Conservation (phyloP, 2,329 filamentous ascomycete species). For the Fusarium cyanostomum region DNA sequence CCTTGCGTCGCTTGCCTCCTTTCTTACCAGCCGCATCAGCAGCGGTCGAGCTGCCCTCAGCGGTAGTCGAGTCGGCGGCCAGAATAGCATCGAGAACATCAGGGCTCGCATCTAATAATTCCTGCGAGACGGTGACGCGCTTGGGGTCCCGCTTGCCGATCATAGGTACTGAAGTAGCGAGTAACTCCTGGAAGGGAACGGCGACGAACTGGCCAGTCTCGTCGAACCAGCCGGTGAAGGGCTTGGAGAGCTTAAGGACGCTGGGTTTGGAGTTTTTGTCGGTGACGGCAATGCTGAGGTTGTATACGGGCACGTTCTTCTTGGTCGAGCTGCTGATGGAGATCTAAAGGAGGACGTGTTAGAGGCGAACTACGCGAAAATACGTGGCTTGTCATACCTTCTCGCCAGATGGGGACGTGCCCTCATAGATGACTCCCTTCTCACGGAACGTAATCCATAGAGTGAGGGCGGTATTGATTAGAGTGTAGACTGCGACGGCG, state of each 20-base stretch:
- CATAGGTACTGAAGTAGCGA: slow-evolving; percentile 72
- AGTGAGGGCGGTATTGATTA: slow-evolving; percentile 81
- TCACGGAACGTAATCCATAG: slow-evolving; percentile 89
- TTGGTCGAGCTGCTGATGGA: slow-evolving; percentile 75
- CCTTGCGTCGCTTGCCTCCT: slow-evolving; percentile 59
- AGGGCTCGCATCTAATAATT: slow-evolving; percentile 53
- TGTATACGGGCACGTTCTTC: slow-evolving; percentile 85
- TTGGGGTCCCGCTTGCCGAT: slow-evolving; percentile 74
- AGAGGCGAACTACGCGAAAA: slow-evolving; percentile 1
- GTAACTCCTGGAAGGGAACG: slow-evolving; percentile 79
- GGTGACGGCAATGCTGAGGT: slow-evolving; percentile 71
- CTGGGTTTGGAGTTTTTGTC: slow-evolving; percentile 50
- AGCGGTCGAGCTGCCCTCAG: slow-evolving; percentile 44
- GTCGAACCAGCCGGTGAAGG: slow-evolving; percentile 83
- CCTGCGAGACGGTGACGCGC: slow-evolving; percentile 54
- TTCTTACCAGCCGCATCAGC: slow-evolving; percentile 51
- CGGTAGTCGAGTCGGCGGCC: slow-evolving; percentile 46
- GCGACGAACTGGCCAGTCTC: slow-evolving; percentile 75
- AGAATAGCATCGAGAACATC: slow-evolving; percentile 61
- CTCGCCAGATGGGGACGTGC: slow-evolving; percentile 70
- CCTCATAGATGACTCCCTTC: slow-evolving; percentile 82
- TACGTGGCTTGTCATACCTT: slow-evolving; percentile 64
- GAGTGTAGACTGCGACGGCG: slow-evolving; percentile 81
- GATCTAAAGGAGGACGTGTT: slow-evolving; percentile 62
- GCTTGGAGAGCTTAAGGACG: slow-evolving; percentile 64